These are phyloP conservation scores for Pharus latifolius DNA, from an alignment of 176 grass and related monocot genomes.

Conservation along the genomic window DNA sequence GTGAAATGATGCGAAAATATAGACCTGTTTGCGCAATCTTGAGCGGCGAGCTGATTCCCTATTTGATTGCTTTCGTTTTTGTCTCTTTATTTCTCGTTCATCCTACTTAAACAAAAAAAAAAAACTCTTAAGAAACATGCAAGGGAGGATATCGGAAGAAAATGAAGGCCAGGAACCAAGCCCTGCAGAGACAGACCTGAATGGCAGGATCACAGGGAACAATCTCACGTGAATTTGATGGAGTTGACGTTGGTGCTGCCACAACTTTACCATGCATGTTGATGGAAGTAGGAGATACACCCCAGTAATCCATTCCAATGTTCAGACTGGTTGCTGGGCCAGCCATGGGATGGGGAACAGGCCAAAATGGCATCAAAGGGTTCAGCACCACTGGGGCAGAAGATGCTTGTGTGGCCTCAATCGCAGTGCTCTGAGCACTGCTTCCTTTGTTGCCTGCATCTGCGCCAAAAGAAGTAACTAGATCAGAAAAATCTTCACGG, in stretches of 20 bases:
- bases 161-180: slow-evolving; percentile 16
- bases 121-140: neutral
- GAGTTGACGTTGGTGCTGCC: slow-evolving; percentile 22
- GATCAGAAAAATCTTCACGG: too few relatives aligned
- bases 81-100: slow-evolving; percentile 49
- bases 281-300: slow-evolving; percentile 26
- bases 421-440: slow-evolving; percentile 9
- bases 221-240: slow-evolving; percentile 36
- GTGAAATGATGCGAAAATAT: neutral
- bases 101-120: slow-evolving; percentile 26
- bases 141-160: neutral
- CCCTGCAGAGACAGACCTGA: slow-evolving; percentile 18
- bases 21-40: slow-evolving; percentile 56
- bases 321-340: slow-evolving; percentile 36
- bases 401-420: slow-evolving; percentile 28
- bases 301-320: slow-evolving; percentile 50
- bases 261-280: slow-evolving; percentile 38
- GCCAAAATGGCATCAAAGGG: slow-evolving; percentile 52
- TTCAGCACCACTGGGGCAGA: slow-evolving; percentile 47
- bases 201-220: slow-evolving; percentile 41
- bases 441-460: slow-evolving; percentile 33
- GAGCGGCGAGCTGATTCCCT: slow-evolving; percentile 59
- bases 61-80: slow-evolving; percentile 57
- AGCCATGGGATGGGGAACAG: slow-evolving; percentile 36
- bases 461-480: slow-evolving; percentile 15